Conservation (phyloP, 441 rosid species). For the Pelargonium cotyledonis region DNA sequence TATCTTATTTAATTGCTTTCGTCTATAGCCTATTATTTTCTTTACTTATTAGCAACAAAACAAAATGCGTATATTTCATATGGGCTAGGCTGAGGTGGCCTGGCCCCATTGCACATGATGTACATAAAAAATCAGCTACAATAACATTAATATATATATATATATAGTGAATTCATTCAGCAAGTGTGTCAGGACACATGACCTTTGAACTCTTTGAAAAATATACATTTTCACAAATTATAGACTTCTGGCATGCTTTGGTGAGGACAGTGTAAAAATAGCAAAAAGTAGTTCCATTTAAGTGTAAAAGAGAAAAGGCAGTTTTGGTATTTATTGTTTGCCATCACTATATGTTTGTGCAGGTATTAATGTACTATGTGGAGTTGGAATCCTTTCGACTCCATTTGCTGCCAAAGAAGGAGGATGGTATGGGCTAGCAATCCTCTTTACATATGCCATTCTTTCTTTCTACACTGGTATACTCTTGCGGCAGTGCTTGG, state of each 20-base stretch:
- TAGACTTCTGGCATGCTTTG: neutral
- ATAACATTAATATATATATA: neutral
- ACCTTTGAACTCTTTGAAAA: neutral
- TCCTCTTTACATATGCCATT: constrained; percentile 52
- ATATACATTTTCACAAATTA: neutral
- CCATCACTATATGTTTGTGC: constrained; percentile 12
- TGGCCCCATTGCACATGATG: constrained; percentile 24
- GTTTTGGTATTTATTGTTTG: neutral
- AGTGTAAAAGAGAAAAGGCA: neutral
- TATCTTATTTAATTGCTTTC: constrained; percentile 7
- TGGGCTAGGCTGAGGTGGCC: constrained; percentile 14
- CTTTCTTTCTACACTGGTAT: constrained; percentile 84
- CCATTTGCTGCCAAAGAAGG: constrained; percentile 87
- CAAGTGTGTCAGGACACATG: neutral
- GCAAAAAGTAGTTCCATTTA: neutral
- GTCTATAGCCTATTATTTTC: constrained; percentile 15
- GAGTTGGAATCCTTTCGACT: constrained; percentile 87
- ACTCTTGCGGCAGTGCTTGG: constrained; percentile 67
- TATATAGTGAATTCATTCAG: neutral
- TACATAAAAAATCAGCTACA: constrained; percentile 7
- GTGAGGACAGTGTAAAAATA: neutral
- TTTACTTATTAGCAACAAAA: constrained; percentile 10
- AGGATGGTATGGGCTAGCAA: constrained; percentile 76
- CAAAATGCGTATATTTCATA: constrained; percentile 10
- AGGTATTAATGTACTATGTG: constrained; percentile 88